phyloP scores from a whole-genome alignment of 2,329 filamentous ascomycete genomes.

The Diaporthe ampelina region DNA sequence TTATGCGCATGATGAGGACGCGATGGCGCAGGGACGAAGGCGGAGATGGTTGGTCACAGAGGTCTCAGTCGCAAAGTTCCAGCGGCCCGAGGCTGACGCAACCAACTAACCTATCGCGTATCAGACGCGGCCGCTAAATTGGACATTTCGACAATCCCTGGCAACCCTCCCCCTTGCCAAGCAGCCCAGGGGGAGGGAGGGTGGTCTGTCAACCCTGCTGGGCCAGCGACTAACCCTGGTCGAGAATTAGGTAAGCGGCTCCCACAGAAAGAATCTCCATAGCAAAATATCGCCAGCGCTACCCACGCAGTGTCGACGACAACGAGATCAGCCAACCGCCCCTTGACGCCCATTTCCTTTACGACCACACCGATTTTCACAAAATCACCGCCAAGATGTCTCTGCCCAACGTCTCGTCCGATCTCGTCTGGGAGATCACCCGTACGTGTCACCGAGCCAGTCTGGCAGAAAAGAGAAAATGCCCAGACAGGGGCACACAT shows the following conservation, averaged over 20 bases:
- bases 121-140: constrained; percentile 37
- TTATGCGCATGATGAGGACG: constrained; percentile 16
- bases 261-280: constrained; percentile 41
- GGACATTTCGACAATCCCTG: not conserved
- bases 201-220: not conserved
- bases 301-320: constrained; percentile 33
- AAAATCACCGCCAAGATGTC: constrained; percentile 64
- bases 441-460: constrained; percentile 73
- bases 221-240: not conserved
- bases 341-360: constrained; percentile 41
- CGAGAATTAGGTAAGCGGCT: constrained; percentile 37
- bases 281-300: constrained; percentile 38
- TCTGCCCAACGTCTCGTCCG: constrained; percentile 84
- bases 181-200: not conserved
- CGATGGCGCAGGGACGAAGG: constrained; percentile 31
- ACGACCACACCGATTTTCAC: constrained; percentile 35
- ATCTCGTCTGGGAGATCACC: constrained; percentile 95
- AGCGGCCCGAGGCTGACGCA: constrained; percentile 30
- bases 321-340: constrained; percentile 36
- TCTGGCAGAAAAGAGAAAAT: constrained; percentile 8
- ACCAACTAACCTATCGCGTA: constrained; percentile 28
- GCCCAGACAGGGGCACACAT: not conserved
- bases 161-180: not conserved
- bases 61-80: constrained; percentile 28
- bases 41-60: constrained; percentile 1